A percentile compares a stretch with the other conserved stretches of the same genome.
Evolutionary conservation across 2,329 filamentous ascomycete genomes (phyloP).

Genomic region (Fusarium lateritium): DNA sequence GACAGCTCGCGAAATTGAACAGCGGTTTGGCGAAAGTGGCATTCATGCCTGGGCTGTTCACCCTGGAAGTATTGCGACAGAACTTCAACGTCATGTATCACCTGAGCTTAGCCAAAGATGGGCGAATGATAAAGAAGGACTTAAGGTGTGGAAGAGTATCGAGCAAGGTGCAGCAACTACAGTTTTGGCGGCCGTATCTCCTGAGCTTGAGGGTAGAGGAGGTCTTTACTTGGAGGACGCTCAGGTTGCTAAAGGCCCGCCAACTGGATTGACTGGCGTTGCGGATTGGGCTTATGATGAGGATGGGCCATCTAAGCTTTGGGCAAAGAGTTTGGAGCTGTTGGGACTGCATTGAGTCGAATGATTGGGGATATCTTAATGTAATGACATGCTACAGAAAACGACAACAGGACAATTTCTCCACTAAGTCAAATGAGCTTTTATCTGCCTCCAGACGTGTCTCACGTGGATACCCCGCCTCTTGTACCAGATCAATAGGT

Average conservation of each 20-base stretch:
- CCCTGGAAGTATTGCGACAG: slow-evolving; percentile 15
- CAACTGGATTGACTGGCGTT: not conserved
- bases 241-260: slow-evolving; percentile 3
- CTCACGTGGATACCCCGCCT: too few relatives aligned
- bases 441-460: too few relatives aligned
- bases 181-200: not conserved
- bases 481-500: slow-evolving; percentile 6
- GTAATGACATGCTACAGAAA: not conserved
- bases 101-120: not conserved
- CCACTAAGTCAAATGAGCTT: too few relatives aligned
- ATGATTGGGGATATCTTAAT: too few relatives aligned
- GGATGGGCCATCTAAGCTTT: not conserved
- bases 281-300: slow-evolving; percentile 10
- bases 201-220: slow-evolving; percentile 18
- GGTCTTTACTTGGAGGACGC: slow-evolving; percentile 26
- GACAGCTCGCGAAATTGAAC: slow-evolving; percentile 42
- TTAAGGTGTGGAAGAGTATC: not conserved
- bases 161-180: not conserved
- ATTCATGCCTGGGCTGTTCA: slow-evolving; percentile 35
- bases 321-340: slow-evolving; percentile 6
- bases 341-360: not conserved
- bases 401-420: too few relatives aligned
- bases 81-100: not conserved
- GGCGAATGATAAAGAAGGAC: not conserved
- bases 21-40: slow-evolving; percentile 14